These are phyloP conservation scores for Collybiopsis confluens DNA, from an alignment of 768 basidiomycete genomes.

Conservation along the genomic window DNA sequence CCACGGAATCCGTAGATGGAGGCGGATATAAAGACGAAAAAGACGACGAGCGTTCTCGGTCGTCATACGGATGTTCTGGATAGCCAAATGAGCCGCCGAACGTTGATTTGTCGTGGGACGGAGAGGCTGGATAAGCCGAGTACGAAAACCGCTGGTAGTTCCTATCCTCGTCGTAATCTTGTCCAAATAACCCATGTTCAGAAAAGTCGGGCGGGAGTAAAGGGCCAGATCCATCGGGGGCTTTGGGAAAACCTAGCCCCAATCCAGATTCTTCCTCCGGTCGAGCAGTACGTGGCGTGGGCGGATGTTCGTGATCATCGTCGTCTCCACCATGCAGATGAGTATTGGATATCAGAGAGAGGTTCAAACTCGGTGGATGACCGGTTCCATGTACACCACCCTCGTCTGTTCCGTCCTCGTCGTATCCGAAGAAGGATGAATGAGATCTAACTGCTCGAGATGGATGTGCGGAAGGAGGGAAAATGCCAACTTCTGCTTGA, in stretches of 20 bases:
- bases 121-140: slow-evolving; percentile 2
- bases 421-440: slow-evolving; percentile 4
- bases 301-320: slow-evolving; percentile 24
- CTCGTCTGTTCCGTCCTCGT: not conserved
- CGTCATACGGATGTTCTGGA: slow-evolving; percentile 19
- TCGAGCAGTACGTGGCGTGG: slow-evolving; percentile 61
- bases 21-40: slow-evolving; percentile 23
- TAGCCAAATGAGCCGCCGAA: slow-evolving; percentile 1
- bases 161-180: not conserved
- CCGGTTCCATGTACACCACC: not conserved
- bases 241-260: not conserved
- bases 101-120: slow-evolving; percentile 1
- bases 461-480: not conserved
- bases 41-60: slow-evolving; percentile 14
- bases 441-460: slow-evolving; percentile 37
- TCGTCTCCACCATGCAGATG: not conserved
- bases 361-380: not conserved
- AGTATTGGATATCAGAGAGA: not conserved
- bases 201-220: not conserved
- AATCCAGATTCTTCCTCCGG: slow-evolving; percentile 34
- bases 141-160: not conserved
- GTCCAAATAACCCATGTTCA: slow-evolving; percentile 1
- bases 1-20: slow-evolving; percentile 38
- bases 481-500: not conserved
- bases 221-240: slow-evolving; percentile 9